These are phyloP conservation scores for Fusarium aywerte DNA, from an alignment of 2,329 filamentous ascomycete genomes.

Conservation along the genomic window DNA sequence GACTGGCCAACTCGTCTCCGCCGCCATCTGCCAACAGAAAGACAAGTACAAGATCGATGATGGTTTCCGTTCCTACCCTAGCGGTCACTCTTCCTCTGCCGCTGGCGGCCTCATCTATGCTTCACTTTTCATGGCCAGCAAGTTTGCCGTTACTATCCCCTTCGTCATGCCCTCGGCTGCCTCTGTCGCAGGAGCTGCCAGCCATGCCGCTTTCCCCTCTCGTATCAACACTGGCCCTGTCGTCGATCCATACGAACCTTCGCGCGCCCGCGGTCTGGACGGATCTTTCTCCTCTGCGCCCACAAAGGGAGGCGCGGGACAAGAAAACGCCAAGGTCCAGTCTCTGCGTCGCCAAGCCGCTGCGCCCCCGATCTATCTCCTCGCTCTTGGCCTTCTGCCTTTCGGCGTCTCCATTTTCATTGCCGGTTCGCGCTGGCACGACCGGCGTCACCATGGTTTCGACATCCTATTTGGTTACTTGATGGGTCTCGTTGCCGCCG, in stretches of 20 bases:
- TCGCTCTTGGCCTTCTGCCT: slow-evolving; percentile 76
- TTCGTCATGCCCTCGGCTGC: slow-evolving; percentile 67
- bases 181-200: slow-evolving; percentile 59
- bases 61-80: slow-evolving; percentile 82
- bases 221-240: slow-evolving; percentile 61
- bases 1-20: slow-evolving; percentile 77
- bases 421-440: slow-evolving; percentile 84
- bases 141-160: slow-evolving; percentile 79
- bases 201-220: slow-evolving; percentile 79
- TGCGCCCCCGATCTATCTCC: slow-evolving; percentile 82
- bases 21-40: slow-evolving; percentile 76
- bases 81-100: slow-evolving; percentile 69
- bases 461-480: slow-evolving; percentile 88
- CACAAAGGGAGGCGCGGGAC: slow-evolving; percentile 42
- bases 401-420: slow-evolving; percentile 83
- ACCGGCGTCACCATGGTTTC: slow-evolving; percentile 92
- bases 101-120: slow-evolving; percentile 87
- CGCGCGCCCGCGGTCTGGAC: slow-evolving; percentile 34
- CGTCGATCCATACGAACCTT: slow-evolving; percentile 50
- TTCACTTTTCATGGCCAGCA: slow-evolving; percentile 85
- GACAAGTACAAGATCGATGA: slow-evolving; percentile 73
- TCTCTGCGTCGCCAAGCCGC: slow-evolving; percentile 75
- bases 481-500: slow-evolving; percentile 77
- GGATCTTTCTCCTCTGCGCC: slow-evolving; percentile 37
- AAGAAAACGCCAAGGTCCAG: slow-evolving; percentile 50